Evolutionary conservation across 192 early-diverging fungal genomes (phyloP), one percentile per base, ranked within the genome.

Genomic region (Chytriomyces hyalinus): DNA sequence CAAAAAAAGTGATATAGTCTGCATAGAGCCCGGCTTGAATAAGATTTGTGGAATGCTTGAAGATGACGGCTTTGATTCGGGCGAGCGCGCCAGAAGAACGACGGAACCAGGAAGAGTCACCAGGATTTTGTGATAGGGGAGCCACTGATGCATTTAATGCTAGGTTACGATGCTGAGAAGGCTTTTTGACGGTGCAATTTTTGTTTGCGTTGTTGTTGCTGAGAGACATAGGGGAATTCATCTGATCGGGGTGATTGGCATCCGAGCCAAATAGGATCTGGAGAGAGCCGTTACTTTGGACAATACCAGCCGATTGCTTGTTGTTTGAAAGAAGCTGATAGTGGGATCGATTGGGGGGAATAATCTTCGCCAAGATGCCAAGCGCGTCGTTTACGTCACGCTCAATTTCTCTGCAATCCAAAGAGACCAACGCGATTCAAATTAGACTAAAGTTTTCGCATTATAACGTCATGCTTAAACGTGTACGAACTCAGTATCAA

Each of bases 1-100:
- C 36, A 22, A 65, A 76, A 24, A 62, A 53, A 11, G 45, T 50
- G 47, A 76, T 64, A 48, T 76, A 66, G 49, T 76, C 74, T 26
- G 8, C 17, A 49, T 65, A 67, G 49, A 76, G 48, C 49, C 26
- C 45, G n/a, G 53, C 74, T 10, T 76, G 49, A 6, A 76, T 6
- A 6, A 76, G 22, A 43, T 65, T 45, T 43, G 46, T 44, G 22
- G 62, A 44, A 22, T 76, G 74, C 62, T 64, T 53, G 46, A 26
- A 45, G 10, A 76, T 49, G 22, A 65, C 6, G 17, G 10, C 20
- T 28, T 67, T 45, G 22, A 76, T 11, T n/a, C 22, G 49, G 5
- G 44, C 15, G 36, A 76, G 62, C 59, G 61, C 60, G n/a, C 49
- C 49, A 13, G 68, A 49, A 24, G 20, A 49, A 11, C 45, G 22